A percentile compares a stretch with the other conserved stretches of the same genome.
Conservation (phyloP, 2,329 filamentous ascomycete species). For the Plenodomus tracheiphilus region DNA sequence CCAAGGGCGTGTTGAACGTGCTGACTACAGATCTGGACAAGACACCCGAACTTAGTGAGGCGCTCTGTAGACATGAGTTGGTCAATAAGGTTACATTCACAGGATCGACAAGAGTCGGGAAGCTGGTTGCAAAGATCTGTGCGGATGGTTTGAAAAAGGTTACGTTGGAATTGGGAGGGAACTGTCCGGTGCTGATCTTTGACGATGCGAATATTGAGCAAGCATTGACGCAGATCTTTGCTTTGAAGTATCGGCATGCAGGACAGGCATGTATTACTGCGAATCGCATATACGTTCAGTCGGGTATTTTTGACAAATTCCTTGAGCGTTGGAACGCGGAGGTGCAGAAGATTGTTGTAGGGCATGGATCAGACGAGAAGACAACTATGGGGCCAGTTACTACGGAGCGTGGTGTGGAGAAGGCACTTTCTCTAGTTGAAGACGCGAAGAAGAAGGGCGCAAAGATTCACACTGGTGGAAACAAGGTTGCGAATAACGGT, state of each 20-base stretch:
- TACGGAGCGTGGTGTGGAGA: constrained; percentile 59
- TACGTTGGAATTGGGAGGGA: constrained; percentile 66
- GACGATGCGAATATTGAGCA: constrained; percentile 65
- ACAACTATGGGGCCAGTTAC: constrained; percentile 66
- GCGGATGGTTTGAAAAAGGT: constrained; percentile 65
- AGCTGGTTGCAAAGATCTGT: constrained; percentile 64
- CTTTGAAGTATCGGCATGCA: constrained; percentile 61
- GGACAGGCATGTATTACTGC: constrained; percentile 68
- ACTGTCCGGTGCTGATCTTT: constrained; percentile 67
- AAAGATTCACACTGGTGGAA: constrained; percentile 64
- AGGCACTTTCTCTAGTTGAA: constrained; percentile 62
- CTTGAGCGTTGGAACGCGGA: constrained; percentile 57
- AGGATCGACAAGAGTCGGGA: constrained; percentile 61
- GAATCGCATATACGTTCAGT: constrained; percentile 68
- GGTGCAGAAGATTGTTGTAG: constrained; percentile 60
- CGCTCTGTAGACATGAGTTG: constrained; percentile 60
- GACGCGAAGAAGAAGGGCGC: constrained; percentile 68
- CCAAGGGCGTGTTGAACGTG: constrained; percentile 63
- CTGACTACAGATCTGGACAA: constrained; percentile 62
- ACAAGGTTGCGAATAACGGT: constrained; percentile 49
- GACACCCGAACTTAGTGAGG: constrained; percentile 58
- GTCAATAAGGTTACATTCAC: constrained; percentile 68
- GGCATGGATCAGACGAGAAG: constrained; percentile 61
- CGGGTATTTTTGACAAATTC: constrained; percentile 64
- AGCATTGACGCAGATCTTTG: constrained; percentile 51